phyloP scores from a whole-genome alignment of 208 protist species.

The Acanthamoeba comandoni region DNA sequence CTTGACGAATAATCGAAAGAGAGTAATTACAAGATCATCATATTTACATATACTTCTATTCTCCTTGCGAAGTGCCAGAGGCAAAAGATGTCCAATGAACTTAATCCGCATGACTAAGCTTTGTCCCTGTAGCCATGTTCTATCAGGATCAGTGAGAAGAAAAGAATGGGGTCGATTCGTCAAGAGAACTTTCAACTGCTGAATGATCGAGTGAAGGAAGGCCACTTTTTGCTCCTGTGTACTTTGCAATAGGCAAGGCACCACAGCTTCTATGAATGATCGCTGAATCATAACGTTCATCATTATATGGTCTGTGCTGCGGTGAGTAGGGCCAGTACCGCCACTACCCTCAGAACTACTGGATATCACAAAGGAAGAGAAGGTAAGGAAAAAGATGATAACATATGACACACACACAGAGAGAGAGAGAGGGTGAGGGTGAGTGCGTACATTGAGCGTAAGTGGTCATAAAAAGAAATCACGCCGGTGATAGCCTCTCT shows the following conservation, averaged over 20 bases:
- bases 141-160: background rate
- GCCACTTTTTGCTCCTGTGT: constrained; percentile 24
- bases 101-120: background rate
- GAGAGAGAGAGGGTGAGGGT: background rate
- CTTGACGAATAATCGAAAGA: constrained; percentile 11
- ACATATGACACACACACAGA: background rate
- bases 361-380: background rate
- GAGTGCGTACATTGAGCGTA: constrained; percentile 7
- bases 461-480: constrained; percentile 7
- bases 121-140: background rate
- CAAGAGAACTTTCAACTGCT: background rate
- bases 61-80: constrained; percentile 9
- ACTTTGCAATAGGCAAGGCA: constrained; percentile 22
- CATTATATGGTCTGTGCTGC: background rate
- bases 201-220: background rate
- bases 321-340: too few species aligned
- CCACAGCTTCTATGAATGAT: constrained; percentile 17
- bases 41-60: constrained; percentile 18
- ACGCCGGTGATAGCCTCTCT: constrained; percentile 8
- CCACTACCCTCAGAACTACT: background rate
- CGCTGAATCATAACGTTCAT: background rate
- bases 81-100: constrained; percentile 14
- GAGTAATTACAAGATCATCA: constrained; percentile 12
- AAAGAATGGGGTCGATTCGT: background rate
- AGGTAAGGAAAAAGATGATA: background rate